Evolutionary conservation across 129 eudicot species (phyloP).

Genomic region (Artemisia annua): DNA sequence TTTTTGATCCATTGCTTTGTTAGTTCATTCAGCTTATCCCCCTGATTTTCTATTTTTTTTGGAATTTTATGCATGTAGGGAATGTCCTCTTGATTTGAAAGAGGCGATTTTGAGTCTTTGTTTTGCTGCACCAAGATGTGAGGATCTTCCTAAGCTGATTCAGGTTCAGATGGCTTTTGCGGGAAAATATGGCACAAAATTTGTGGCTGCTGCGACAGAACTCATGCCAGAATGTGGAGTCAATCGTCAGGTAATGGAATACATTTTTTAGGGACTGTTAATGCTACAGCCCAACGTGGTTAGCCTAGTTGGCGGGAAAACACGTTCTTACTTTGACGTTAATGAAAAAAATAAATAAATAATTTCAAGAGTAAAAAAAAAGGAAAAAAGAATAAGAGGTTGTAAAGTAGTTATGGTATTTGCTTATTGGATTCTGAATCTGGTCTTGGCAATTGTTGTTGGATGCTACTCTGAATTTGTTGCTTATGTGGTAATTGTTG

Average conservation of each 20-base stretch:
- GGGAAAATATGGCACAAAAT: conserved; percentile 86
- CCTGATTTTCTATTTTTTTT: background rate
- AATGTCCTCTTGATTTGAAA: conserved; percentile 90
- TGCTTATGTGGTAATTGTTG: too few relatives aligned
- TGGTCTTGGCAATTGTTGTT: too few relatives aligned
- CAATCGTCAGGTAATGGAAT: conserved; percentile 73
- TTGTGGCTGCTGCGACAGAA: conserved; percentile 82
- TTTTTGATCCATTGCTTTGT: background rate
- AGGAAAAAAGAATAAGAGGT: too few relatives aligned
- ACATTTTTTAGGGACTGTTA: conserved; percentile 1
- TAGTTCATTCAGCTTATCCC: background rate
- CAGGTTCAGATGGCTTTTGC: conserved; percentile 84
- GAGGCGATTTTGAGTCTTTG: conserved; percentile 93
- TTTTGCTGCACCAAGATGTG: conserved; percentile 98
- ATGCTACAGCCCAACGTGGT: too few relatives aligned
- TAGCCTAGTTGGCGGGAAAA: too few relatives aligned
- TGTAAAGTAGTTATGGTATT: too few relatives aligned
- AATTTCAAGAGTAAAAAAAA: too few relatives aligned
- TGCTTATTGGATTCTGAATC: too few relatives aligned
- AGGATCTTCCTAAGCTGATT: conserved; percentile 79
- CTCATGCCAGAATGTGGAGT: conserved; percentile 97
- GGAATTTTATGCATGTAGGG: conserved; percentile 46
- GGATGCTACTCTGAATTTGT: too few relatives aligned
- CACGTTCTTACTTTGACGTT: too few relatives aligned
- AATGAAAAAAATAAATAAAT: too few relatives aligned